Conservation (phyloP, 2,329 filamentous ascomycete species). For the Nemania bipapillata region DNA sequence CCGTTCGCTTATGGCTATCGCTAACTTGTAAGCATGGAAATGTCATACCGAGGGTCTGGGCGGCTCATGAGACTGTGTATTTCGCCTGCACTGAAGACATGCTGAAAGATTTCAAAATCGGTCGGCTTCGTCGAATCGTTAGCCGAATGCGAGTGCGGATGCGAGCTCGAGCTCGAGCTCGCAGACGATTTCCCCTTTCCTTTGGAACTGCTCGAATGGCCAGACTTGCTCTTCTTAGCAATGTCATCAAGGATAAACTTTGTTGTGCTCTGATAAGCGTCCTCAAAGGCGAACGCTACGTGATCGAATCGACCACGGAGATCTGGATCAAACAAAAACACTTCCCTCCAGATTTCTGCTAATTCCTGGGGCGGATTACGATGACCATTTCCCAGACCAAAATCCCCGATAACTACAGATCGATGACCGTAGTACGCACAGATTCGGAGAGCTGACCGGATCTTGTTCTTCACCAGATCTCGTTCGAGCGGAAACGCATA, state of each 20-base stretch:
- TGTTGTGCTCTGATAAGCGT: slow-evolving; percentile 64
- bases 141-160: slow-evolving; percentile 50
- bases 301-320: slow-evolving; percentile 70
- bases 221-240: slow-evolving; percentile 60
- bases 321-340: slow-evolving; percentile 71
- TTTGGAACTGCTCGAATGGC: slow-evolving; percentile 45
- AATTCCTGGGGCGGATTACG: slow-evolving; percentile 73
- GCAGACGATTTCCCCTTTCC: slow-evolving; percentile 49
- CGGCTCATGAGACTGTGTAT: slow-evolving; percentile 62
- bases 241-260: slow-evolving; percentile 66
- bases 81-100: slow-evolving; percentile 63
- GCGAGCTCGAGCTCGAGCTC: slow-evolving; percentile 50
- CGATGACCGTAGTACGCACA: slow-evolving; percentile 69
- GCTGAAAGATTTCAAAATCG: slow-evolving; percentile 66
- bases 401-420: slow-evolving; percentile 71
- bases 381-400: slow-evolving; percentile 71
- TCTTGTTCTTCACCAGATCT: slow-evolving; percentile 77
- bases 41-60: slow-evolving; percentile 65
- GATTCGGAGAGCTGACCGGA: slow-evolving; percentile 75
- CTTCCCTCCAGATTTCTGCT: slow-evolving; percentile 73
- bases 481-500: slow-evolving; percentile 79
- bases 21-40: slow-evolving; percentile 57
- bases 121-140: slow-evolving; percentile 45
- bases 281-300: slow-evolving; percentile 73
- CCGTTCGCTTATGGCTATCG: slow-evolving; percentile 27